phyloP scores from a whole-genome alignment of 495 filamentous ascomycete species.

The Glonium stellatum region DNA sequence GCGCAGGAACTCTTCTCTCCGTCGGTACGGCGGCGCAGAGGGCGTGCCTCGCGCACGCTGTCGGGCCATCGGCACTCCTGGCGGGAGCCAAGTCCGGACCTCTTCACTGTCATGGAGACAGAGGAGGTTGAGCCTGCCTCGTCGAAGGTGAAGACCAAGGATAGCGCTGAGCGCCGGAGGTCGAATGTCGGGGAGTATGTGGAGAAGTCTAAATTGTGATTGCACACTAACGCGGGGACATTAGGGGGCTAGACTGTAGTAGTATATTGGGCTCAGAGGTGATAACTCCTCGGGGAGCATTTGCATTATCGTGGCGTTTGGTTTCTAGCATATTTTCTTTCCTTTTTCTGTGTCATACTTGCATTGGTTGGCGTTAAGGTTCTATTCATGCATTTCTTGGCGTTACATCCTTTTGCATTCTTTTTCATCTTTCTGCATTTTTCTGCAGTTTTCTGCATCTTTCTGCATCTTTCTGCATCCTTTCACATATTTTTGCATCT shows the following conservation, averaged over 20 bases:
- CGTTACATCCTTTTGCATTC: conserved; percentile 2
- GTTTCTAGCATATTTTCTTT: not conserved
- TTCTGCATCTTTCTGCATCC: not conserved
- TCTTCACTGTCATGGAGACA: conserved; percentile 38
- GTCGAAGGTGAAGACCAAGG: conserved; percentile 21
- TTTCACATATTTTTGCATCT: too few species aligned
- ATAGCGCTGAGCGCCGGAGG: conserved; percentile 26
- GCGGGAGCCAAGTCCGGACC: conserved; percentile 38
- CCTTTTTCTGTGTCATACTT: not conserved
- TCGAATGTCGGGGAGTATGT: conserved; percentile 14
- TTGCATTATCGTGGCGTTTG: conserved; percentile 16
- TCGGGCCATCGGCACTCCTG: conserved; percentile 38
- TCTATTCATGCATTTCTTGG: not conserved
- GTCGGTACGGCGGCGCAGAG: conserved; percentile 5
- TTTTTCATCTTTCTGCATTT: conserved; percentile 3
- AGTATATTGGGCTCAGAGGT: not conserved
- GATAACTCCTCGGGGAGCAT: conserved; percentile 1
- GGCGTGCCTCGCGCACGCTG: conserved; percentile 27
- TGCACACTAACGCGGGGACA: not conserved
- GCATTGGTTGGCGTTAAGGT: not conserved
- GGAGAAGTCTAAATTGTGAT: conserved; percentile 24
- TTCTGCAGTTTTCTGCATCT: not conserved
- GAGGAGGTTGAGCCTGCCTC: conserved; percentile 17
- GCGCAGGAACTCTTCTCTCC: conserved; percentile 24
- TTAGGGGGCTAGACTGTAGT: not conserved